A percentile compares a stretch with the other conserved stretches of the same genome.
phyloP scores from a whole-genome alignment of 495 filamentous ascomycete genomes.

The Friedmanniomyces simplex region DNA sequence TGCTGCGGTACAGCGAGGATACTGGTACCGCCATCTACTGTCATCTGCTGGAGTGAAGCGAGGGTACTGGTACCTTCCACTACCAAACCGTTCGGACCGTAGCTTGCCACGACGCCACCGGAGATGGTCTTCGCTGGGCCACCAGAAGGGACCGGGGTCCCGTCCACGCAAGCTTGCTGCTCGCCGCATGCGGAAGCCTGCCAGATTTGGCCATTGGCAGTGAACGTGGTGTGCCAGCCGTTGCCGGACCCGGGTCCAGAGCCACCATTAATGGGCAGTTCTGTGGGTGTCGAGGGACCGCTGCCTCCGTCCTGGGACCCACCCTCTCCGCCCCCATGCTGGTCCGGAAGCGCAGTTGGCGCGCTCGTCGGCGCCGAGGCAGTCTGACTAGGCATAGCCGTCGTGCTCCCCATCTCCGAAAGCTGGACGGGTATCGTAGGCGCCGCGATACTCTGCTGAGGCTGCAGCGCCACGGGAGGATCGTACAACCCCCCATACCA shows the following conservation, averaged over 20 bases:
- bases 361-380: not conserved
- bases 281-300: not conserved
- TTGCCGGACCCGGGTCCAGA: too few species aligned
- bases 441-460: not conserved
- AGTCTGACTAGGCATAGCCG: not conserved
- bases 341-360: not conserved
- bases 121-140: too few species aligned
- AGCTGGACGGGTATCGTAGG: not conserved
- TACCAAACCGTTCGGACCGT: too few species aligned
- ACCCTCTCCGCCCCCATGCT: not conserved
- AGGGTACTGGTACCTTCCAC: too few species aligned
- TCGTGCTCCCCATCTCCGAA: not conserved
- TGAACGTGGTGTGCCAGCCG: not conserved
- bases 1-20: too few species aligned
- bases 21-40: too few species aligned
- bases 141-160: too few species aligned
- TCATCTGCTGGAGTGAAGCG: too few species aligned
- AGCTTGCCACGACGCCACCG: too few species aligned
- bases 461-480: constrained; percentile 7
- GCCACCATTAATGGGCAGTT: not conserved
- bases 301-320: not conserved
- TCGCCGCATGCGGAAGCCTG: not conserved
- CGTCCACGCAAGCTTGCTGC: too few species aligned
- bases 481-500: constrained; percentile 15
- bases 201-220: not conserved